A percentile compares a stretch with the other conserved stretches of the same genome.
phyloP scores from a whole-genome alignment of 2,329 filamentous ascomycete genomes.

The Gnomoniopsis smithogilvyi region DNA sequence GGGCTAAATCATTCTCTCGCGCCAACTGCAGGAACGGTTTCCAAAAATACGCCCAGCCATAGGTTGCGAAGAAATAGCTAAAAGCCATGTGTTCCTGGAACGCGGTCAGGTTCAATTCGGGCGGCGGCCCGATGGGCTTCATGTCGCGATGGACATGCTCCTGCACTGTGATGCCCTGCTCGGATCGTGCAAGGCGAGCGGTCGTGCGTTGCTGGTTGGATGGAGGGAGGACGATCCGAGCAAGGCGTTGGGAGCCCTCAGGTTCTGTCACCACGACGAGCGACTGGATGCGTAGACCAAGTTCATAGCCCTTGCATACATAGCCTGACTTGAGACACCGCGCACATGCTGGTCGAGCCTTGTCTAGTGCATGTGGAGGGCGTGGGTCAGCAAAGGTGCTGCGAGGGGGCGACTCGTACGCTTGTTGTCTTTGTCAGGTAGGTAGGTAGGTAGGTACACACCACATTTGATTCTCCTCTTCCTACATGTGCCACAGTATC shows the following conservation, averaged over 20 bases:
- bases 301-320: conserved; percentile 24
- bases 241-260: conserved; percentile 21
- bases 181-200: background rate
- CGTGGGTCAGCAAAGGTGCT: background rate
- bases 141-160: background rate
- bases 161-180: background rate
- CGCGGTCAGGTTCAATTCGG: conserved; percentile 21
- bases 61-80: conserved; percentile 26
- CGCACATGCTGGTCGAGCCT: conserved; percentile 22
- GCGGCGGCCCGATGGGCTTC: conserved; percentile 1
- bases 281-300: conserved; percentile 25
- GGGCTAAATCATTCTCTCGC: conserved; percentile 17
- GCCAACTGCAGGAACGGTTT: conserved; percentile 24
- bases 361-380: conserved; percentile 13
- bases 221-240: conserved; percentile 16
- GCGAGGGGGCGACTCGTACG: background rate
- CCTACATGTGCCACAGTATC: conserved; percentile 27
- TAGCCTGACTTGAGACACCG: conserved; percentile 24
- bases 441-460: no score
- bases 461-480: conserved; percentile 26
- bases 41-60: conserved; percentile 28
- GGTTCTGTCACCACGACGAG: conserved; percentile 23
- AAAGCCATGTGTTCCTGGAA: conserved; percentile 26
- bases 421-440: background rate
- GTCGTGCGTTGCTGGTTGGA: background rate